Base-by-base conservation (phyloP, 805 yeast genomes). In the Candida adriatica region DNA sequence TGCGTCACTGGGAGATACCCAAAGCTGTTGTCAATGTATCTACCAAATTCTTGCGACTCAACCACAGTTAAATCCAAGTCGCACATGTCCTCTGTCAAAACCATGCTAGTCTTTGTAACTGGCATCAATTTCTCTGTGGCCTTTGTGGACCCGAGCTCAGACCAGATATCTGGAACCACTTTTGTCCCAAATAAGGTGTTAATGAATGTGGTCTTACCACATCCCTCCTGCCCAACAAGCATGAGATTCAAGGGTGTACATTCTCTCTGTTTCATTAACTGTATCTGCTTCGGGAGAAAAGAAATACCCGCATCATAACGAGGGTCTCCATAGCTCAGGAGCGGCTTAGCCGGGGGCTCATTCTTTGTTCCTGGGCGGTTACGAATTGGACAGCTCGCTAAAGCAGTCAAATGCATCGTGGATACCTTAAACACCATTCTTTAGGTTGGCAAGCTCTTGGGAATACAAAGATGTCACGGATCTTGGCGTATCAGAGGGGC, bases 161-260 rank as follows among this genome's bases (percentile, higher is more conserved):
- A 67, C 70, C 44, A 56, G 45, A 49, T 60, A 58, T 40, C 59
- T 49, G 58, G 64, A 43, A 54, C 55, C 31, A 56, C 61, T 31
- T 51, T 25, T 2, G 78, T 59, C 27, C 79, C 78, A 54, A 85
- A 82, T 41, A 88, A 65, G 7, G 94, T 78, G 63, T 88, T 84
- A 45, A 86, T 62, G 41, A 87, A 84, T 2, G 90, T 75, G 4
- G 85, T 73, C 52, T 84, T 85, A 2, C 87, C 95, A 31, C 83
- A 66, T 4, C 96, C 96, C 30, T 81, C 66, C 56, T 81, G 87
- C 18, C 96, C 96, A 29, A 81, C 87, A 22, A 86, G 75, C 82
- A 87, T 75, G 35, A 88, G 49, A 27, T 94, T 85, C 58, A 84
- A 81, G 16, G 76, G 64, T 14, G 84, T 75, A 13, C 95, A 95